A percentile compares a stretch with the other conserved stretches of the same genome.
Evolutionary conservation across 306 rosid species (phyloP).

Genomic region (Cicer pinnatifidum): DNA sequence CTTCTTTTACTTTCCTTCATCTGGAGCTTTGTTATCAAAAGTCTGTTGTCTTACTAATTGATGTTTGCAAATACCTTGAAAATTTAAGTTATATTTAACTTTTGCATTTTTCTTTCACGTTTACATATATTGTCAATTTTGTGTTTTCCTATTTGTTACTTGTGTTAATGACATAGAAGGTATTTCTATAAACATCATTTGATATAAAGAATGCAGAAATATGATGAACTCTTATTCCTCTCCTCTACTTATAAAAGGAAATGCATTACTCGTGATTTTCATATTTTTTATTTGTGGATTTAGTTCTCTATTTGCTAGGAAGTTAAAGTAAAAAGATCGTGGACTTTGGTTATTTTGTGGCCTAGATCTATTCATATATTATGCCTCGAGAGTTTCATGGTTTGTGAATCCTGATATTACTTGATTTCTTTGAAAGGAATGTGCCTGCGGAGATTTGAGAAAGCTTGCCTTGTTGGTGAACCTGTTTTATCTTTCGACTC

Average conservation of each 20-base stretch:
- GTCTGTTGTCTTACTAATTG: slow-evolving; percentile 14
- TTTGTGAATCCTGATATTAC: slow-evolving; percentile 45
- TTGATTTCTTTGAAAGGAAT: slow-evolving; percentile 69
- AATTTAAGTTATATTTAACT: slow-evolving; percentile 27
- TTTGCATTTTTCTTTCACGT: slow-evolving; percentile 12
- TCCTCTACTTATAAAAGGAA: slow-evolving; percentile 21
- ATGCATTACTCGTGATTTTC: slow-evolving; percentile 24
- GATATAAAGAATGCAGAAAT: slow-evolving; percentile 20
- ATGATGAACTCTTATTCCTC: slow-evolving; percentile 25
- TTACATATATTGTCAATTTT: slow-evolving; percentile 25
- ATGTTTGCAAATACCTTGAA: slow-evolving; percentile 10
- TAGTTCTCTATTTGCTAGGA: slow-evolving; percentile 35
- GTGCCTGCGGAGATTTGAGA: slow-evolving; percentile 85
- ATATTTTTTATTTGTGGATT: slow-evolving; percentile 37
- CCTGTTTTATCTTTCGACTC: slow-evolving; percentile 59
- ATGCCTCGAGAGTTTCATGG: slow-evolving; percentile 22
- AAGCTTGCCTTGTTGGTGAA: slow-evolving; percentile 73
- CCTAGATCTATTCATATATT: slow-evolving; percentile 35
- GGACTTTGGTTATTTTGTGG: slow-evolving; percentile 27
- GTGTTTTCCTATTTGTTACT: slow-evolving; percentile 9
- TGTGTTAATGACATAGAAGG: slow-evolving; percentile 18
- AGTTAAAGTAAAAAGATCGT: slow-evolving; percentile 28
- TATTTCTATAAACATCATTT: slow-evolving; percentile 29
- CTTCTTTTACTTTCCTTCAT: slow-evolving; percentile 5
- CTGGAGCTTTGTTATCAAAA: slow-evolving; percentile 30